These are phyloP conservation scores for Globisporangium viniferum DNA, from an alignment of 352 stramenopile species.

Conservation along the genomic window DNA sequence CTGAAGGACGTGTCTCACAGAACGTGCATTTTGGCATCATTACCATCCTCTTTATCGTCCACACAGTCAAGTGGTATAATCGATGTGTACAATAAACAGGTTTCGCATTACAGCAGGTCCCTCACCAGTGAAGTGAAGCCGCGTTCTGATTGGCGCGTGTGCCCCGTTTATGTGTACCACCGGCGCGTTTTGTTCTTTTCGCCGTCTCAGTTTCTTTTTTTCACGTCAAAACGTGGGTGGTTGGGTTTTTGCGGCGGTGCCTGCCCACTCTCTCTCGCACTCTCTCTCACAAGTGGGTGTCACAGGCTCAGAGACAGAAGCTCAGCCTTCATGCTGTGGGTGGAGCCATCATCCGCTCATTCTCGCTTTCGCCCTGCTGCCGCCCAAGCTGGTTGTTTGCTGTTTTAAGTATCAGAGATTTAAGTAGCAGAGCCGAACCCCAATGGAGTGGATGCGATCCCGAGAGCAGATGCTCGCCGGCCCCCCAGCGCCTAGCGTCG, in stretches of 20 bases:
- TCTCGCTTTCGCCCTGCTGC: conserved; percentile 18
- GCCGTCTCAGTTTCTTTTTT: conserved; percentile 21
- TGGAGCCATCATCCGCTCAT: conserved; percentile 17
- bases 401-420: neutral
- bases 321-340: neutral
- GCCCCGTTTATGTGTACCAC: neutral
- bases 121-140: neutral
- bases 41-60: neutral
- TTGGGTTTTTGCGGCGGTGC: neutral
- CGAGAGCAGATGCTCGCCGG: conserved; percentile 36
- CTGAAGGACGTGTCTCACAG: conserved; percentile 14
- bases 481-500: conserved; percentile 10
- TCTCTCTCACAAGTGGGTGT: neutral
- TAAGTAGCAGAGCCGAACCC: neutral
- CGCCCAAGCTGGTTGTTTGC: neutral
- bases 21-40: neutral
- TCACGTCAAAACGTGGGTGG: neutral
- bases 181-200: neutral
- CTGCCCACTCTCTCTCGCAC: neutral
- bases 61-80: too few species aligned
- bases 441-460: conserved; percentile 62
- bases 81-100: neutral
- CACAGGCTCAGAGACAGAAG: neutral
- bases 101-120: neutral
- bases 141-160: conserved; percentile 2